Evolutionary conservation across 768 basidiomycete genomes (phyloP).

Genomic region (Leccinellum luteum): DNA sequence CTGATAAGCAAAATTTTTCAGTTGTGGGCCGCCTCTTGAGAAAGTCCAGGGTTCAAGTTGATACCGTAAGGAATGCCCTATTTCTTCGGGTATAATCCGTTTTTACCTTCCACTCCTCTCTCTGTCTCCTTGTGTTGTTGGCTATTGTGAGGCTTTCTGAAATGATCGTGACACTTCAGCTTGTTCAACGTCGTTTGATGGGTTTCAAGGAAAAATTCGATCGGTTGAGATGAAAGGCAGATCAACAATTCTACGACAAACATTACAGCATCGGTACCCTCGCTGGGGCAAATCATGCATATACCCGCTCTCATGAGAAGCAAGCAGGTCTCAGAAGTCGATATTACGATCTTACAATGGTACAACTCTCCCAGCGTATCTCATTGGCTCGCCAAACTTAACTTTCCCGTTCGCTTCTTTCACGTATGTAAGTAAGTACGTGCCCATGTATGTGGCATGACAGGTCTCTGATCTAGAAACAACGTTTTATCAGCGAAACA

Average conservation of each 20-base stretch:
- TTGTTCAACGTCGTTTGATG: background rate
- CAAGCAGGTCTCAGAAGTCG: background rate
- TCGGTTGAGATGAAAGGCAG: background rate
- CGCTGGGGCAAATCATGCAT: background rate
- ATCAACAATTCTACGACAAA: background rate
- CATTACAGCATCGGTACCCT: background rate
- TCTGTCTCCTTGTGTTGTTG: background rate
- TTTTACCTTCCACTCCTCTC: background rate
- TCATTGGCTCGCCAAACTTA: slow-evolving; percentile 2
- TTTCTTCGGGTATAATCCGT: background rate
- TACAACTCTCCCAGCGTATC: background rate
- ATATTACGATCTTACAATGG: background rate
- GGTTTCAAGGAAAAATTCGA: background rate
- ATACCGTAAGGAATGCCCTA: background rate
- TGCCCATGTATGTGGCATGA: background rate
- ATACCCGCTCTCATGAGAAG: background rate
- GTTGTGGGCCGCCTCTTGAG: background rate
- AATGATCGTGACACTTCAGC: background rate
- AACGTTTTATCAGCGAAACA: background rate
- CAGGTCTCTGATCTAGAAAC: background rate
- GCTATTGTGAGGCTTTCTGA: background rate
- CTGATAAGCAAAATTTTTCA: background rate
- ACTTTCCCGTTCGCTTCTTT: slow-evolving; percentile 1
- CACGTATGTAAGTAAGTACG: slow-evolving; percentile 1
- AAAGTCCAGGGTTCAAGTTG: background rate